These are phyloP conservation scores for Aspergillus sp. DNA, from an alignment of 2,329 filamentous ascomycete species.

Conservation along the genomic window DNA sequence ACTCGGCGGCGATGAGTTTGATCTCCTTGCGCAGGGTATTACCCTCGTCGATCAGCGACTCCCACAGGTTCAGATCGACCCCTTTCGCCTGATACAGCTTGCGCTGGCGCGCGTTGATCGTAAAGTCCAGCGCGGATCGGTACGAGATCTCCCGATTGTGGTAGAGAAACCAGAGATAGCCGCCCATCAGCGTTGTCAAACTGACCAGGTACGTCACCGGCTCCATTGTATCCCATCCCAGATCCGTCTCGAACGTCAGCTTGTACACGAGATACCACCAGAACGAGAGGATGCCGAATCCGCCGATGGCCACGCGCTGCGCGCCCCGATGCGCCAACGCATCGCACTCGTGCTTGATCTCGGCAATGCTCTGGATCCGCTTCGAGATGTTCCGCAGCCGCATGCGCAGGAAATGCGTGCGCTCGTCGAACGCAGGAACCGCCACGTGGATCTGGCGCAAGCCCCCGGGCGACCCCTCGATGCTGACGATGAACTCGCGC, in stretches of 20 bases:
- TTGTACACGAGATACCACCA: slow-evolving; percentile 84
- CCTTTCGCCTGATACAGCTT: slow-evolving; percentile 73
- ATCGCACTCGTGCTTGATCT: slow-evolving; percentile 81
- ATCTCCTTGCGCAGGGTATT: slow-evolving; percentile 78
- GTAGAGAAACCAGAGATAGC: slow-evolving; percentile 91
- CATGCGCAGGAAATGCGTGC: slow-evolving; percentile 84
- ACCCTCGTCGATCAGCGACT: slow-evolving; percentile 73
- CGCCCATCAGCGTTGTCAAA: slow-evolving; percentile 81
- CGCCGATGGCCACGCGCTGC: slow-evolving; percentile 75
- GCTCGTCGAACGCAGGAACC: slow-evolving; percentile 83
- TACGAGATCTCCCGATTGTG: slow-evolving; percentile 89
- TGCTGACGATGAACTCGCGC: slow-evolving; percentile 78
- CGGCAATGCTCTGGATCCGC: slow-evolving; percentile 67
- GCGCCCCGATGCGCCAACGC: slow-evolving; percentile 71
- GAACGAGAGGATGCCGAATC: slow-evolving; percentile 68
- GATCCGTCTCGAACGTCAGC: slow-evolving; percentile 66
- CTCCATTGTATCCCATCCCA: slow-evolving; percentile 90
- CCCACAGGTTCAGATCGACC: slow-evolving; percentile 76
- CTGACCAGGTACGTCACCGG: slow-evolving; percentile 87
- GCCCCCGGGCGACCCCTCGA: slow-evolving; percentile 68
- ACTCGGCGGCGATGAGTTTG: slow-evolving; percentile 76
- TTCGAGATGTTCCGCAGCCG: slow-evolving; percentile 69
- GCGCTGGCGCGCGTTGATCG: slow-evolving; percentile 74
- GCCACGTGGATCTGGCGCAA: slow-evolving; percentile 68
- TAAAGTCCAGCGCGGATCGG: slow-evolving; percentile 81